These are phyloP conservation scores for Daldinia sp. DNA, from an alignment of 2,329 filamentous ascomycete species.

Conservation along the genomic window DNA sequence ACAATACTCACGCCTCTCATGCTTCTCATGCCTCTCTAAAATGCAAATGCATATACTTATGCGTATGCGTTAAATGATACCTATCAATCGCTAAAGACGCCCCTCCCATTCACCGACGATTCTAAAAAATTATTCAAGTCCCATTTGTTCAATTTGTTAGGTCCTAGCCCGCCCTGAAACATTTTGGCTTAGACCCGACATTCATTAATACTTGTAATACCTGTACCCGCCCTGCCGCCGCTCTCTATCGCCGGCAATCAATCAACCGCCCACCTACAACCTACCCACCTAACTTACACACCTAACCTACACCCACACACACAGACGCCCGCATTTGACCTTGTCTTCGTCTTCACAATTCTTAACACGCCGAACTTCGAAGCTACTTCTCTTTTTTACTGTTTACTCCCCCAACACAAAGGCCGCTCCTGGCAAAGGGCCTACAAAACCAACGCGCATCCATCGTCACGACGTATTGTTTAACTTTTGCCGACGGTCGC, in stretches of 20 bases:
- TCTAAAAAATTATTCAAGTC: constrained; percentile 25
- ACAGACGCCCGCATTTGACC: constrained; percentile 22
- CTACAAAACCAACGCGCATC: constrained; percentile 38
- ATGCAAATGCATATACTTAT: background rate
- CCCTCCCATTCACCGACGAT: constrained; percentile 12
- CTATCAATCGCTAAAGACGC: constrained; percentile 15
- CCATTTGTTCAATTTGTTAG: constrained; percentile 22
- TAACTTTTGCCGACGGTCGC: constrained; percentile 40
- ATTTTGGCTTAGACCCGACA: constrained; percentile 31
- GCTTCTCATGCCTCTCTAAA: background rate
- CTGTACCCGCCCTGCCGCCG: constrained; percentile 9
- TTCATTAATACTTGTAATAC: constrained; percentile 13
- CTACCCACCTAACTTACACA: constrained; percentile 35
- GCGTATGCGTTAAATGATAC: constrained; percentile 22
- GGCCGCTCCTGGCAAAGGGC: constrained; percentile 9
- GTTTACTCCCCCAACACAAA: constrained; percentile 18
- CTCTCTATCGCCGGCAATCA: constrained; percentile 33
- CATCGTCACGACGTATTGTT: constrained; percentile 31
- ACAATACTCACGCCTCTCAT: background rate
- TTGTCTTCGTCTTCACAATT: constrained; percentile 15
- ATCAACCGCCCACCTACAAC: constrained; percentile 28
- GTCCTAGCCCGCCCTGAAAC: constrained; percentile 33
- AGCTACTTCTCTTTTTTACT: constrained; percentile 28
- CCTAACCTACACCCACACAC: constrained; percentile 22
- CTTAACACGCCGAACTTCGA: constrained; percentile 23